A percentile compares a stretch with the other conserved stretches of the same genome.
These are phyloP conservation scores for Wickerhamomyces alni DNA, from an alignment of 805 yeast species.

Conservation along the genomic window DNA sequence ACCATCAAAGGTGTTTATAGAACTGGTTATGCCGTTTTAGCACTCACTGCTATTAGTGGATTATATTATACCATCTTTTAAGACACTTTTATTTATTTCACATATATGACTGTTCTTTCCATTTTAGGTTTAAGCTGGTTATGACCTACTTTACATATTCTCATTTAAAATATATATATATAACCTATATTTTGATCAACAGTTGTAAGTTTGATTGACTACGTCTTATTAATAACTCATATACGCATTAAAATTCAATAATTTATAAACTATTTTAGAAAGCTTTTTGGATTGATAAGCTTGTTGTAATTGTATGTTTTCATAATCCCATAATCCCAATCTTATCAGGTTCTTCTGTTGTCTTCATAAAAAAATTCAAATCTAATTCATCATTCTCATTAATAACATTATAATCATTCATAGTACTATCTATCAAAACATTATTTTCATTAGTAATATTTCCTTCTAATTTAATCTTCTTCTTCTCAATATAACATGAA, in stretches of 20 bases:
- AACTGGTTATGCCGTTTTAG: constrained; percentile 85
- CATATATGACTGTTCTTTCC: too few relatives aligned
- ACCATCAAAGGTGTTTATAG: constrained; percentile 83
- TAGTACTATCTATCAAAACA: constrained; percentile 1
- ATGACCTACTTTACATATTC: too few relatives aligned
- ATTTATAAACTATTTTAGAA: neutral
- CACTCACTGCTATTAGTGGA: constrained; percentile 50
- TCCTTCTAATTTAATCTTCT: neutral
- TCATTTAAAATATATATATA: neutral
- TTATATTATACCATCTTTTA: constrained; percentile 31
- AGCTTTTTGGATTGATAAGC: constrained; percentile 5
- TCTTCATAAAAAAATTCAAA: constrained; percentile 3
- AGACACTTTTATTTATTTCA: too few relatives aligned
- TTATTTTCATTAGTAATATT: neutral
- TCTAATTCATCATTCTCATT: constrained; percentile 9
- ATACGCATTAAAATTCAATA: neutral
- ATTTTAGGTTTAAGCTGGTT: neutral
- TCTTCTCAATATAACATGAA: neutral
- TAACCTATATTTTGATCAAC: too few relatives aligned
- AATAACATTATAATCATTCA: constrained; percentile 4
- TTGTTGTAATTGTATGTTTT: constrained; percentile 12
- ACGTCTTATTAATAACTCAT: neutral
- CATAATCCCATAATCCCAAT: constrained; percentile 3
- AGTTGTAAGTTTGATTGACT: neutral
- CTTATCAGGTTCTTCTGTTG: neutral